Conservation (phyloP, 2,329 filamentous ascomycete genomes). For the Grosmannia serpens region DNA sequence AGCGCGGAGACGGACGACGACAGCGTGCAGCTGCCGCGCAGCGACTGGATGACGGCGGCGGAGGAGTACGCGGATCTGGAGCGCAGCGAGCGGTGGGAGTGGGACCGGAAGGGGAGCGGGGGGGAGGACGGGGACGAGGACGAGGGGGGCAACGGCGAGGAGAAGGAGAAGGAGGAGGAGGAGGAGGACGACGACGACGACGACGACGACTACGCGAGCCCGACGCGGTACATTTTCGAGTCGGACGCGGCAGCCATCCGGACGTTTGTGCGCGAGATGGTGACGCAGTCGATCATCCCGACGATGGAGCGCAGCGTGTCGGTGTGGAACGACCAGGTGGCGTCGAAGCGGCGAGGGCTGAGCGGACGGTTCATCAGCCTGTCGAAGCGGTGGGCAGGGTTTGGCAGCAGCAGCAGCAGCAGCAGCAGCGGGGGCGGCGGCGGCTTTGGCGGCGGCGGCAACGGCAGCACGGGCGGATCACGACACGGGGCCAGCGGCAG, state of each 20-base stretch:
- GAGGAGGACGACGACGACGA: slow-evolving; percentile 59
- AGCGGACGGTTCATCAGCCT: slow-evolving; percentile 90
- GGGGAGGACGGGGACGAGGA: slow-evolving; percentile 58
- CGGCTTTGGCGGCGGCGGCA: slow-evolving; percentile 29
- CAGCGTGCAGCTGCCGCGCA: slow-evolving; percentile 66
- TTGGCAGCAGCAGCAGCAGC: slow-evolving; percentile 43
- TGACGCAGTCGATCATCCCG: slow-evolving; percentile 86
- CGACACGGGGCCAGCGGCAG: not conserved
- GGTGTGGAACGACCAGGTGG: slow-evolving; percentile 95
- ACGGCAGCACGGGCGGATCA: slow-evolving; percentile 30
- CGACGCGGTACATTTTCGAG: slow-evolving; percentile 74
- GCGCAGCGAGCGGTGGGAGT: slow-evolving; percentile 32
- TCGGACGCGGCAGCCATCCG: slow-evolving; percentile 82
- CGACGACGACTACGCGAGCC: slow-evolving; percentile 52
- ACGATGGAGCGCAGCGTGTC: slow-evolving; percentile 90
- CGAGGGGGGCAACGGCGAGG: slow-evolving; percentile 51
- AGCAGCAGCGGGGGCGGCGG: slow-evolving; percentile 30
- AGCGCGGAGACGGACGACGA: slow-evolving; percentile 88
- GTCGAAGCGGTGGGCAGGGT: slow-evolving; percentile 79
- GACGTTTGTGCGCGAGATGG: slow-evolving; percentile 86
- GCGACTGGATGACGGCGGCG: slow-evolving; percentile 78
- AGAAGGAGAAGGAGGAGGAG: slow-evolving; percentile 52
- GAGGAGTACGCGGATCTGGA: slow-evolving; percentile 73
- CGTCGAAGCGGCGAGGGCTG: slow-evolving; percentile 76
- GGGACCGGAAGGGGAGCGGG: not conserved